Evolutionary conservation across 257 asterid species (phyloP), one percentile per base, ranked within the genome.

Genomic region (Thymus mandschuricus): DNA sequence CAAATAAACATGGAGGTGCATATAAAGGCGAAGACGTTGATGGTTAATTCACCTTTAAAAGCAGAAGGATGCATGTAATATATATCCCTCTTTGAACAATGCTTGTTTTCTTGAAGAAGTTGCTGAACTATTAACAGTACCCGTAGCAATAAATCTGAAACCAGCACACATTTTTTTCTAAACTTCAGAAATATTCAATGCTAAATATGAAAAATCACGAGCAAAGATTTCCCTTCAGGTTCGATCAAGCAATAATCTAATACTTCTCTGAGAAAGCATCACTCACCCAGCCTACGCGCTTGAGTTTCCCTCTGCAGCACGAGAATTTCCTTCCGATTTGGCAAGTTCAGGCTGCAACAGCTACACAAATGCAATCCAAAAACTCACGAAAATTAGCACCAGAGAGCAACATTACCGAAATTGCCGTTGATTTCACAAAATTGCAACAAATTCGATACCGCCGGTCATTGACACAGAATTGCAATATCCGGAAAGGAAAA

Each of bases 31-130:
- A 55, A 38, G n/a, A 76, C 10, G 30, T 54, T 7, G 60, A 55
- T 43, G 12, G 61, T 40, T 3, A 45, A 72, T 34, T 69, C 73
- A 90, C 98, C 98, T 90, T 81, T 93, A 76, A 93, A 93, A 78
- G 85, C 81, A 31, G 86, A 76, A 77, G 98, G 96, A 75, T 93
- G 87, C 94, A 87, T 87, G 84, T 90, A 93, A 77, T 86, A 91
- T 43, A 93, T 89, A 81, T 93, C 98, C 76, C 98, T 77, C 78
- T 93, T 93, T 11, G 98, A 91, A 58, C 84, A 89, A 79, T 93
- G 98, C 75, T 83, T 89, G 79, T 91, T 91, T 82, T 89, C 88
- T 83, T 85, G 96, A 61, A 91, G 80, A 77, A 93, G 97, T 69
- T 84, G 86, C 79, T 88, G 98, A 84, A 91, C 85, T 68, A 89